phyloP scores from a whole-genome alignment of 129 eudicot species.

The Chrysanthemum makinoi region DNA sequence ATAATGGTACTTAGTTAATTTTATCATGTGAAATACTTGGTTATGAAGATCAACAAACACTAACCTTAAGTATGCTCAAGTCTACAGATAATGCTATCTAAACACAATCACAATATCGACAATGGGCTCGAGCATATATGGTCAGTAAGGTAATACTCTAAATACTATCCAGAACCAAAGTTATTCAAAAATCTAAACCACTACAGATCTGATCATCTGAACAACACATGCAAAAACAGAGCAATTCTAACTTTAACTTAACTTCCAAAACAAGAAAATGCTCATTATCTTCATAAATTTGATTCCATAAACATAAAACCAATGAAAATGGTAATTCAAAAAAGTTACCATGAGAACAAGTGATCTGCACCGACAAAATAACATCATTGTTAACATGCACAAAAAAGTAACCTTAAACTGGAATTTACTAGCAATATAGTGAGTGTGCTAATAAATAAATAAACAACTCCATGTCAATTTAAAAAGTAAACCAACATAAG shows the following conservation, averaged over 20 bases:
- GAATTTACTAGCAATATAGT: background rate
- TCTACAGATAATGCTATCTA: background rate
- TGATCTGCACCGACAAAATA: no score
- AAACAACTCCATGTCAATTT: conserved; percentile 7
- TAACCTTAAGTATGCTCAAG: conserved; percentile 10
- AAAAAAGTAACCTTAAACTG: background rate
- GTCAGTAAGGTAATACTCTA: no score
- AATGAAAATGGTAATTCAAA: background rate
- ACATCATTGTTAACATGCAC: no score
- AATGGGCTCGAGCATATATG: no score
- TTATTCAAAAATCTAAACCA: no score
- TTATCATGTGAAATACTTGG: conserved; percentile 15
- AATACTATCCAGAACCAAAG: no score
- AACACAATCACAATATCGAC: background rate
- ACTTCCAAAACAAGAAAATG: no score
- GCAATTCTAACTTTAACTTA: no score
- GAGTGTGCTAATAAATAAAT: background rate
- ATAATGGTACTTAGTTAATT: conserved; percentile 4
- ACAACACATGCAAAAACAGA: no score
- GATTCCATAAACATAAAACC: conserved; percentile 11
- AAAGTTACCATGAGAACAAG: no score
- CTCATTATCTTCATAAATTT: conserved; percentile 8
- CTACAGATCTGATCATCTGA: no score
- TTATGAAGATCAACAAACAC: background rate
- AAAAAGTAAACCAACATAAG: conserved; percentile 23